These are phyloP conservation scores for Ustilago bromivora DNA, from an alignment of 1,284 basidiomycete species.

Conservation along the genomic window DNA sequence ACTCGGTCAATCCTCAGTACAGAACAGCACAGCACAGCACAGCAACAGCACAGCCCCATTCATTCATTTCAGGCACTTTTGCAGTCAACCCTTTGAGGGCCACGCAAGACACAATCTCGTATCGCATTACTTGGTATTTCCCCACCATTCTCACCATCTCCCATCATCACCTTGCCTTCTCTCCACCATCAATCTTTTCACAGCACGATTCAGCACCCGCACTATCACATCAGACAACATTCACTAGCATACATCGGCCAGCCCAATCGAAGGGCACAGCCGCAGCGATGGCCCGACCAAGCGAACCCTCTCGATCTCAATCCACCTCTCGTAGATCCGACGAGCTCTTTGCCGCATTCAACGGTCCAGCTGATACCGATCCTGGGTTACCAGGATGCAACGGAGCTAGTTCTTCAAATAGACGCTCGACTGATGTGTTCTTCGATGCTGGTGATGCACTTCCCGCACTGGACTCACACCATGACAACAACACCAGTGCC, in stretches of 20 bases:
- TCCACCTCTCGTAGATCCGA: constrained; percentile 26
- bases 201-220: background rate
- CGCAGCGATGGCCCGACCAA: constrained; percentile 39
- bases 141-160: background rate
- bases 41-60: background rate
- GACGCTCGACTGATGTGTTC: constrained; percentile 48
- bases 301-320: constrained; percentile 22
- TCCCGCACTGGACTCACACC: constrained; percentile 23
- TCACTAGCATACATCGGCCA: background rate
- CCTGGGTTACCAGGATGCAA: constrained; percentile 33
- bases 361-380: constrained; percentile 28
- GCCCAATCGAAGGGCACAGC: background rate
- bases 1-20: constrained; percentile 1
- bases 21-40: background rate
- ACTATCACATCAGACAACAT: background rate
- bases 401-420: constrained; percentile 27
- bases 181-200: background rate
- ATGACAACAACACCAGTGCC: background rate
- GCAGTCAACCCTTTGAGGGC: background rate
- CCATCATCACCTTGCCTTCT: background rate
- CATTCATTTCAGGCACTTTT: background rate
- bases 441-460: constrained; percentile 63
- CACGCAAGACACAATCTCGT: background rate
- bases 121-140: constrained; percentile 4
- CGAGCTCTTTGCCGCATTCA: constrained; percentile 48